Evolutionary conservation across 2,329 filamentous ascomycete species (phyloP).

Genomic region (Thyridium curvatum): DNA sequence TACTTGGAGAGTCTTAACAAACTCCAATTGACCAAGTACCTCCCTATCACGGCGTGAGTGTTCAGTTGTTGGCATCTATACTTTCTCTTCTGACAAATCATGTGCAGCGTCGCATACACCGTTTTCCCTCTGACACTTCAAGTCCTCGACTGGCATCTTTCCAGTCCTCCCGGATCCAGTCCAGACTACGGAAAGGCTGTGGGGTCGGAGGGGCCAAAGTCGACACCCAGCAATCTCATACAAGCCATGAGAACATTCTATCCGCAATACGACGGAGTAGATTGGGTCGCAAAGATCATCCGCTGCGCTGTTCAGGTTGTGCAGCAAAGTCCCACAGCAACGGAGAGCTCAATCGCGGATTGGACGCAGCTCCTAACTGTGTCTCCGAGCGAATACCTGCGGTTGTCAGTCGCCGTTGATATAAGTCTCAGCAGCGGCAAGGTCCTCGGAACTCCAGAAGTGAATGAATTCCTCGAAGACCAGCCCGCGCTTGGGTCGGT

Average conservation of each 20-base stretch:
- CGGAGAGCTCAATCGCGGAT: too few species aligned
- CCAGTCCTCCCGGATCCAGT: slow-evolving; percentile 6
- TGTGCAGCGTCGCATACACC: slow-evolving; percentile 24
- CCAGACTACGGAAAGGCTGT: too few species aligned
- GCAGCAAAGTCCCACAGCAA: background rate
- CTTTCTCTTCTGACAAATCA: too few species aligned
- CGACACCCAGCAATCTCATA: slow-evolving; percentile 31
- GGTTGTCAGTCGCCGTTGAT: too few species aligned
- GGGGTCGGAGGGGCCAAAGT: slow-evolving; percentile 1
- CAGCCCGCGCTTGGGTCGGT: too few species aligned
- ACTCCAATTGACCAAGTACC: slow-evolving; percentile 32
- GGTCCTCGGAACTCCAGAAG: too few species aligned
- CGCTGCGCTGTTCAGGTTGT: slow-evolving; percentile 26
- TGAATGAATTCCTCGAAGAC: too few species aligned
- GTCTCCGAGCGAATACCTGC: too few species aligned
- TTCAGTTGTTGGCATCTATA: too few species aligned
- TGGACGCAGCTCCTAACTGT: too few species aligned
- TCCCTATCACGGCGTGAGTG: slow-evolving; percentile 40
- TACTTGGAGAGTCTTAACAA: slow-evolving; percentile 39
- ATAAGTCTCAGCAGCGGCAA: too few species aligned
- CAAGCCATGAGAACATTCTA: slow-evolving; percentile 38
- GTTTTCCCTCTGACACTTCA: slow-evolving; percentile 26
- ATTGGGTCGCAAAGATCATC: slow-evolving; percentile 19
- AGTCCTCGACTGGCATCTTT: slow-evolving; percentile 29
- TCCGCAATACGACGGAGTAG: slow-evolving; percentile 36